Percentiles rank a stretch among this genome's conserved stretches.
phyloP scores from a whole-genome alignment of 306 rosid species.

The Medicago ruthenica region DNA sequence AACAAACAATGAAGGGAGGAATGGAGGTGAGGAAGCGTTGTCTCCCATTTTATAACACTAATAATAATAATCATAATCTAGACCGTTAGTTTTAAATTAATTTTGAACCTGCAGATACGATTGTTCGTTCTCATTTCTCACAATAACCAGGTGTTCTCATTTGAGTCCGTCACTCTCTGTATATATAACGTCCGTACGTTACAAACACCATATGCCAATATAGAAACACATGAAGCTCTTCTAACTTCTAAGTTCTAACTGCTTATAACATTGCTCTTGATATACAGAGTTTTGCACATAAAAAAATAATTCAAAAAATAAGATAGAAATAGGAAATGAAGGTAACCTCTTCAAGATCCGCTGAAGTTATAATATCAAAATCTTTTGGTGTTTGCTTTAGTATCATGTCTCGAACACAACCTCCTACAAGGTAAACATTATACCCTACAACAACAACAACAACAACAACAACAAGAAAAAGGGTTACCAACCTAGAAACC shows the following conservation, averaged over 20 bases:
- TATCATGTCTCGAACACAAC: conserved; percentile 59
- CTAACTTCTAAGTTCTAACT: conserved; percentile 23
- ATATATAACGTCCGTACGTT: neutral
- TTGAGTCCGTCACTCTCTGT: neutral
- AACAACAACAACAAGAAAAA: conserved; percentile 39
- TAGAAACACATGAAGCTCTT: conserved; percentile 28
- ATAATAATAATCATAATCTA: neutral
- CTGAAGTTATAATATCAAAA: conserved; percentile 73
- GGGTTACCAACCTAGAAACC: conserved; percentile 34
- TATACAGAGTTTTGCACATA: neutral
- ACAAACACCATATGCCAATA: conserved; percentile 13
- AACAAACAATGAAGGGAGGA: neutral
- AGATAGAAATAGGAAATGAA: conserved; percentile 38
- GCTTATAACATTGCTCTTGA: neutral
- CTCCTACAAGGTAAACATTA: conserved; percentile 61
- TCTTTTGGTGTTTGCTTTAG: conserved; percentile 58
- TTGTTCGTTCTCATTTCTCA: neutral
- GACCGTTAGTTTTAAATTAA: neutral
- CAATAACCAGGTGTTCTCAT: neutral
- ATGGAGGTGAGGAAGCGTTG: neutral
- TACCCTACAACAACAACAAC: conserved; percentile 47
- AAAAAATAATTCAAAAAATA: conserved; percentile 28
- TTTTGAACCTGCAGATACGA: neutral
- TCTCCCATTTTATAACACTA: neutral
- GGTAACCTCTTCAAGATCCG: conserved; percentile 78